These are phyloP conservation scores for Nemania abortiva DNA, from an alignment of 2,329 filamentous ascomycete species.

Conservation along the genomic window DNA sequence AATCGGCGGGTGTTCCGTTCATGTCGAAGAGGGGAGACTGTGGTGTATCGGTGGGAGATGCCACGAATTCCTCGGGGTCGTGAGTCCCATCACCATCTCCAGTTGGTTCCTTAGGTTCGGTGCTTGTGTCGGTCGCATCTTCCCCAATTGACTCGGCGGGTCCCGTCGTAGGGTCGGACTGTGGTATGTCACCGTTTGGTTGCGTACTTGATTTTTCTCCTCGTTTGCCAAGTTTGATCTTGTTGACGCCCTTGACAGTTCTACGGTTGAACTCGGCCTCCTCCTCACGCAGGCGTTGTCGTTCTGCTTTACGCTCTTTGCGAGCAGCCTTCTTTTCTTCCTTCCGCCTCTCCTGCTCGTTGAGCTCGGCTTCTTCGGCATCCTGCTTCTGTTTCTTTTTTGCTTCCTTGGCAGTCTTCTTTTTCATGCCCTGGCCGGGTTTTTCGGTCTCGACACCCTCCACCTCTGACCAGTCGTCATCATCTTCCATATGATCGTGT, in stretches of 20 bases:
- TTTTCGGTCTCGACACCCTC: conserved; percentile 69
- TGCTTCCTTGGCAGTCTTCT: conserved; percentile 55
- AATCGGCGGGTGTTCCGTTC: conserved; percentile 57
- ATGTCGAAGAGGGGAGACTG: conserved; percentile 73
- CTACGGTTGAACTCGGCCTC: conserved; percentile 58
- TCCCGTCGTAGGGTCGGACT: conserved; percentile 33
- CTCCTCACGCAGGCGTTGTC: conserved; percentile 53
- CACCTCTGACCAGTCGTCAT: conserved; percentile 58
- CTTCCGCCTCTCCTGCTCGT: conserved; percentile 60
- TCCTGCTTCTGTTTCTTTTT: conserved; percentile 64
- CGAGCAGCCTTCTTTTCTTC: conserved; percentile 64
- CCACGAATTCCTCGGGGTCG: conserved; percentile 46
- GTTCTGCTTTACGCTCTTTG: conserved; percentile 59
- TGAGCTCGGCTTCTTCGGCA: conserved; percentile 53
- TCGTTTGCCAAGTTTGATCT: conserved; percentile 51
- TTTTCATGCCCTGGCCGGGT: conserved; percentile 74
- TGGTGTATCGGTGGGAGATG: conserved; percentile 62
- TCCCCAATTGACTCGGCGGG: conserved; percentile 50
- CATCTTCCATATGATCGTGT: conserved; percentile 59
- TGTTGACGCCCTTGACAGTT: conserved; percentile 53
- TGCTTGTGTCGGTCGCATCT: conserved; percentile 39
- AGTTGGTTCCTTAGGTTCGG: conserved; percentile 52
- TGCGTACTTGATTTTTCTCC: conserved; percentile 47
- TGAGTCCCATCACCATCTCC: conserved; percentile 61
- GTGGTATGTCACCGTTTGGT: conserved; percentile 33